phyloP scores from a whole-genome alignment of 2,329 filamentous ascomycete species.

The Alternaria sp. region DNA sequence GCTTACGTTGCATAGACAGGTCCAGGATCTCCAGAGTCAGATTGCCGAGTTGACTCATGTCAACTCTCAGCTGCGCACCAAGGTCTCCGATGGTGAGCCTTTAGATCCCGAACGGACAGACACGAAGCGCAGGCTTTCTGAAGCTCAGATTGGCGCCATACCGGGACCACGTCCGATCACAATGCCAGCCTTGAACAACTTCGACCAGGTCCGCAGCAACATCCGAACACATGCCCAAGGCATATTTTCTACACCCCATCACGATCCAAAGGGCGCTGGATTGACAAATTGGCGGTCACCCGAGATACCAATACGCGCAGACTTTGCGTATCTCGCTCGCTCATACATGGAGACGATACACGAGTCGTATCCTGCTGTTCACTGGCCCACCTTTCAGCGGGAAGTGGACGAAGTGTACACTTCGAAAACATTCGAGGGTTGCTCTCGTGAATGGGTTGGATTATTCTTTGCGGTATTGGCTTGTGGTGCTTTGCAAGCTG shows the following conservation, averaged over 20 bases:
- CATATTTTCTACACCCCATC: conserved; percentile 78
- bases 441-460: conserved; percentile 74
- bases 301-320: conserved; percentile 71
- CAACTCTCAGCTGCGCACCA: conserved; percentile 74
- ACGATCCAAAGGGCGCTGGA: conserved; percentile 57
- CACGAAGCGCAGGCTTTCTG: conserved; percentile 55
- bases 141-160: conserved; percentile 14
- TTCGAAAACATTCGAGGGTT: conserved; percentile 64
- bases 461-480: conserved; percentile 85
- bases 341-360: conserved; percentile 81
- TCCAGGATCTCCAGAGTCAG: conserved; percentile 95
- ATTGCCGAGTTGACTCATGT: conserved; percentile 80
- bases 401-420: conserved; percentile 80
- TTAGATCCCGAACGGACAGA: conserved; percentile 50
- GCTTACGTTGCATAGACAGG: conserved; percentile 64
- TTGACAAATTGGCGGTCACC: conserved; percentile 59
- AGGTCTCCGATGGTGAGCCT: conserved; percentile 60
- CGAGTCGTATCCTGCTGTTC: conserved; percentile 80
- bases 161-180: conserved; percentile 56
- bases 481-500: conserved; percentile 77
- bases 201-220: conserved; percentile 74
- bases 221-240: conserved; percentile 77
- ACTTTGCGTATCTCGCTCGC: conserved; percentile 74
- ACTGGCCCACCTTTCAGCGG: conserved; percentile 83
- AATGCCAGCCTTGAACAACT: conserved; percentile 68